Conservation (phyloP, 108 stramenopile genomes). For the Pseudonitzschia multiseries region DNA sequence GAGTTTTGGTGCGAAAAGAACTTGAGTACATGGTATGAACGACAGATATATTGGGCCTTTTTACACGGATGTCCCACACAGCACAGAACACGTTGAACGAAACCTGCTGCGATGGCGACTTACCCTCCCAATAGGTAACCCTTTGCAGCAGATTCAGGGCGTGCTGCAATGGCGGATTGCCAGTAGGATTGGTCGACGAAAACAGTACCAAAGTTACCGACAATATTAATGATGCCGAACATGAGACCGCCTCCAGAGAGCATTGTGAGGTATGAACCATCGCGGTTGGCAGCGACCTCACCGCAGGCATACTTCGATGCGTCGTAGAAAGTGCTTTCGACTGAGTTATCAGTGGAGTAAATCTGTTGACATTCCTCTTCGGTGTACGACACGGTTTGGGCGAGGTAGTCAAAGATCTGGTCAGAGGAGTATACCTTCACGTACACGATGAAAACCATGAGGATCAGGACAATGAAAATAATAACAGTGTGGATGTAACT, state of each 20-base stretch:
- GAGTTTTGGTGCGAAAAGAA: background rate
- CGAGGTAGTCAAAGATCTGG: constrained; percentile 64
- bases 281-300: constrained; percentile 74
- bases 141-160: constrained; percentile 71
- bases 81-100: no score
- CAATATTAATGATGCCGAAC: constrained; percentile 94
- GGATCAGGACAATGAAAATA: constrained; percentile 78
- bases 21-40: background rate
- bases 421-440: constrained; percentile 68
- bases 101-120: background rate
- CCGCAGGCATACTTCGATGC: constrained; percentile 66
- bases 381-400: constrained; percentile 52
- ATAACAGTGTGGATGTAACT: constrained; percentile 83
- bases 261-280: constrained; percentile 92
- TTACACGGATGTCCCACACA: background rate
- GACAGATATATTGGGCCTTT: background rate
- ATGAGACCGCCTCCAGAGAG: constrained; percentile 83
- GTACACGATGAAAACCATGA: constrained; percentile 83
- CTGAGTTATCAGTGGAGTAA: constrained; percentile 47
- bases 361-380: constrained; percentile 56
- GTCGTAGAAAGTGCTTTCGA: constrained; percentile 57
- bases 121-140: constrained; percentile 93
- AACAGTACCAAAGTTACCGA: constrained; percentile 95
- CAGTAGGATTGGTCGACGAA: constrained; percentile 95
- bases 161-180: constrained; percentile 93